Conservation (phyloP, 1,284 basidiomycete species). For the Porogramme epimiltina region DNA sequence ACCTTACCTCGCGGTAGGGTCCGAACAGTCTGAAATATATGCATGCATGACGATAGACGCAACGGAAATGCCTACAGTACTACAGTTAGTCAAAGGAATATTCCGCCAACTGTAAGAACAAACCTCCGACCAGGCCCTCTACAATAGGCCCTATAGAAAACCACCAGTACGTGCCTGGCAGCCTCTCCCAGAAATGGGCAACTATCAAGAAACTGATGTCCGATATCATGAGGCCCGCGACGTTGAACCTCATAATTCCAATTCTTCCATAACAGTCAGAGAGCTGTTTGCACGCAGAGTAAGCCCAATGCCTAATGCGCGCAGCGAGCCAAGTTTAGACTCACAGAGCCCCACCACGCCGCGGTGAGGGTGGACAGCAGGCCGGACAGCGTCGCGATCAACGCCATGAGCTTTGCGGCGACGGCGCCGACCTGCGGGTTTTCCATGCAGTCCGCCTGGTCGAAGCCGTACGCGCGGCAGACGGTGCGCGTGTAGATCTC, state of each 20-base stretch:
- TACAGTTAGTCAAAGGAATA: neutral
- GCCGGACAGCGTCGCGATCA: constrained; percentile 66
- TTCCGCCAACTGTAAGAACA: constrained; percentile 20
- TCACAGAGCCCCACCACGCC: constrained; percentile 80
- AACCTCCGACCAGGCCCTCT: constrained; percentile 79
- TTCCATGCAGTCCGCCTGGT: constrained; percentile 10
- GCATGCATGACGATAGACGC: constrained; percentile 53
- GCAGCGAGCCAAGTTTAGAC: constrained; percentile 23
- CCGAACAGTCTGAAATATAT: constrained; percentile 61
- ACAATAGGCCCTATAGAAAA: constrained; percentile 68
- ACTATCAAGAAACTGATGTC: constrained; percentile 71
- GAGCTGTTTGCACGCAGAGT: constrained; percentile 40
- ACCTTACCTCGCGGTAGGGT: constrained; percentile 44
- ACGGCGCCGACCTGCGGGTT: constrained; percentile 12
- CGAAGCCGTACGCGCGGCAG: constrained; percentile 19
- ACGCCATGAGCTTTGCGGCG: constrained; percentile 33
- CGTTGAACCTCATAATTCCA: constrained; percentile 59
- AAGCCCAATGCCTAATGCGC: neutral
- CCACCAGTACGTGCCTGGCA: constrained; percentile 83
- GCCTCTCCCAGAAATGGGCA: constrained; percentile 51
- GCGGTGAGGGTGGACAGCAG: constrained; percentile 72
- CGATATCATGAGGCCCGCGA: constrained; percentile 62
- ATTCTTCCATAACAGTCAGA: constrained; percentile 80
- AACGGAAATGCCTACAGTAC: constrained; percentile 47
- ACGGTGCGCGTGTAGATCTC: constrained; percentile 38